Base-by-base conservation (phyloP, 1,139 yeast species). In the Ogataea hybrid region DNA sequence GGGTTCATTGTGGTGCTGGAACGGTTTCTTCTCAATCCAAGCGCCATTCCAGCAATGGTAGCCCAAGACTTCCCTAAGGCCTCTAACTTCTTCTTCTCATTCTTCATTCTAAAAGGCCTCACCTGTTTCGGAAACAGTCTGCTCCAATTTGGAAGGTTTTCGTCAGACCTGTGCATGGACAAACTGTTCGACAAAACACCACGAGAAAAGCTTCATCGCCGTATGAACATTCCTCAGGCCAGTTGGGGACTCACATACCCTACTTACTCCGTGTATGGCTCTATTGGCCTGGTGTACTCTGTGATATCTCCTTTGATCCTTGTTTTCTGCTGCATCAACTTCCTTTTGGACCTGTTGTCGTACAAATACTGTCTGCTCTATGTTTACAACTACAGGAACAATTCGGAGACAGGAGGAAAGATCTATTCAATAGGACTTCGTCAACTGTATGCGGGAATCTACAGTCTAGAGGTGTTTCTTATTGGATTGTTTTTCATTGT, bases 201-300 rank as follows among this genome's bases (percentile, higher is more conserved):
- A 1, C 71, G 92, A 42, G 71, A 71, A 48, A 73, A 71, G 44
- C 73, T 75, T 44, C 47, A 57, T 6, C 64, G 84, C 43, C 48
- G 48, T 32, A 63, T 52, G 1, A 61, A 75, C 14, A 57, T 62
- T 15, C 69, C 81, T 21, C 22, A 23, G 5, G 48, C 46, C 21
- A 70, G 73, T 47, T 87, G 95, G 95, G 96, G 96, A 0, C 73
- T 90, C 0, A 63, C 76, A 1, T 88, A 84, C 54, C 90, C 96
- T 0, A 71, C 79, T 0, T 82, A 82, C 51, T 79, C 96, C 1
- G 81, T 85, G 5, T 72, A 85, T 52, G 90, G 84, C 0, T 77
- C 87, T 7, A 86, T 89, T 45, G 87, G 92, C 0, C 63, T 89
- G 25, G 79, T 85, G 0, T 88, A 86, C 55, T 75, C 88, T 6